Base-by-base conservation (phyloP, 2,329 filamentous ascomycete species). In the Xylaria multiplex region DNA sequence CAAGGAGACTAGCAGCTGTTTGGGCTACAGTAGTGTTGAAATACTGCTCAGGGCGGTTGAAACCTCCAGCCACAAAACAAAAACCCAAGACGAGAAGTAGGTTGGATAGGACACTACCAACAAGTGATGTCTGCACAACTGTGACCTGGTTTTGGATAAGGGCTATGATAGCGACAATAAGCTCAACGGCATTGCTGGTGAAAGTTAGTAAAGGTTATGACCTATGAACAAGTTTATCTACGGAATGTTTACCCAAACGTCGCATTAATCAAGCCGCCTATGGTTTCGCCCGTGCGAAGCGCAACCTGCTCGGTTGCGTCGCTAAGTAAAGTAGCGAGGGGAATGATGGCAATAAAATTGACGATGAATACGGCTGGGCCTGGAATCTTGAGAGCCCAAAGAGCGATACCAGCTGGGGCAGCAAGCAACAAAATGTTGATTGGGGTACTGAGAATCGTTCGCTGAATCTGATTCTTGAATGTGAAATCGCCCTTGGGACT, bases 21-120 rank as follows among this genome's bases (percentile, higher is more conserved):
- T 97, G 93, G 0, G 94, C 94, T 6, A 97, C 93, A 0, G 92
- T 95, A 40, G 91, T 88, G 82, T 97, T 97, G 86, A 97, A 98
- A 78, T 88, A 90, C 77, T 97, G 95, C 77, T 96, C 91, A 32
- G 86, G 76, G 32, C 94, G 88, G 65, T 91, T 90, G 71, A 96
- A 78, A 3, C 93, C 93, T 56, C 93, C 93, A 67, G 92, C 90
- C 82, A 97, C 96, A 84, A 96, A 97, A 77, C 90, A 96, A 88
- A 94, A 96, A 62, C 93, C 94, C 83, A 97, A 83, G 58, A 97
- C 93, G 14, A 97, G 86, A 3, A 97, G 86, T 65, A 98, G 79
- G 77, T 97, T 97, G 48, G 93, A 97, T 24, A 97, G 83, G 77
- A 97, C 97, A 78, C 91, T 94, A 62, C 94, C 94, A 68, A 97